Evolutionary conservation across 1,284 basidiomycete genomes (phyloP).

Genomic region (Leccinum holopus): DNA sequence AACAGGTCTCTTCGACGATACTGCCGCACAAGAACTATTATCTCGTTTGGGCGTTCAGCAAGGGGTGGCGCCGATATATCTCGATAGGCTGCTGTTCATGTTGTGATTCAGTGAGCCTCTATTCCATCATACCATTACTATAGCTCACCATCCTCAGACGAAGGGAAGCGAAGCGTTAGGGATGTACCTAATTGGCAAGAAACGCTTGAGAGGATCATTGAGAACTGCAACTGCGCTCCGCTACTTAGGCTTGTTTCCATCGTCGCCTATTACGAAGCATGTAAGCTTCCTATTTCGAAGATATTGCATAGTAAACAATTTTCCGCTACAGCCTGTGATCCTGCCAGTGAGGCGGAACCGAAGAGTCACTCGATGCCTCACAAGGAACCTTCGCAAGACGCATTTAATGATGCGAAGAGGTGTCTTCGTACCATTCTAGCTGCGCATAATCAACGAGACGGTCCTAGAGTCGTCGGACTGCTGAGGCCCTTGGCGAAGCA

Average conservation of each 20-base stretch:
- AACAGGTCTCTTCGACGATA: slow-evolving; percentile 25
- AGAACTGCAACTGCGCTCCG: slow-evolving; percentile 1
- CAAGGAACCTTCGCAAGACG: not conserved
- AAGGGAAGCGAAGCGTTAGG: slow-evolving; percentile 24
- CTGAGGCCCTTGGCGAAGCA: slow-evolving; percentile 23
- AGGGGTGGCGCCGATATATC: slow-evolving; percentile 21
- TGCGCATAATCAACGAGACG: slow-evolving; percentile 16
- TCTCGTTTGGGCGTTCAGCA: slow-evolving; percentile 8
- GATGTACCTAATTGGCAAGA: slow-evolving; percentile 11
- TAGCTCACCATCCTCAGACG: slow-evolving; percentile 12
- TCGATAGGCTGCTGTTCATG: slow-evolving; percentile 33
- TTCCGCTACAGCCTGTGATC: slow-evolving; percentile 12
- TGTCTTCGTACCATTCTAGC: slow-evolving; percentile 15
- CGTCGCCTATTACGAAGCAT: slow-evolving; percentile 29
- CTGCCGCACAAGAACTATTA: slow-evolving; percentile 20
- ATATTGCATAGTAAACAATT: not conserved
- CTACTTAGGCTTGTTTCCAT: slow-evolving; percentile 26
- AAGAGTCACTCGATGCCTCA: not conserved
- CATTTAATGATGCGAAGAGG: slow-evolving; percentile 11
- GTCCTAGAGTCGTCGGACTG: slow-evolving; percentile 26
- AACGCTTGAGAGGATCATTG: slow-evolving; percentile 14
- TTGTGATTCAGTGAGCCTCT: slow-evolving; percentile 24
- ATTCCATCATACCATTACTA: not conserved
- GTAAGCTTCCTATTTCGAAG: slow-evolving; percentile 9
- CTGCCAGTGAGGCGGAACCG: not conserved